phyloP scores from a whole-genome alignment of 768 basidiomycete species.

The Lactarius deliciosus region DNA sequence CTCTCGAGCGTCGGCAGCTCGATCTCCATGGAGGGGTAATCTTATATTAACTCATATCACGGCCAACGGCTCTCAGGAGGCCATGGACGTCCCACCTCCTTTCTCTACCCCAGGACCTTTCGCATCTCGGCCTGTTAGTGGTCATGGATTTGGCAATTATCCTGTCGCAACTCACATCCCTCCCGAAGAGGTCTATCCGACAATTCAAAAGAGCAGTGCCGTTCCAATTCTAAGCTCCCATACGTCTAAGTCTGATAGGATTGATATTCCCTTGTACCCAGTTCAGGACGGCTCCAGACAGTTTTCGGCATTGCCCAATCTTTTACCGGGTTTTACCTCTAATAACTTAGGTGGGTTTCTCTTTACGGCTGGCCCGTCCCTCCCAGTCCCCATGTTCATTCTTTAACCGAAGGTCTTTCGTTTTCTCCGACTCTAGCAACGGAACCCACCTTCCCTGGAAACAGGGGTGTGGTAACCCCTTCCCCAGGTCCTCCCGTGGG shows the following conservation, averaged over 20 bases:
- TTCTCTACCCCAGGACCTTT: slow-evolving; percentile 53
- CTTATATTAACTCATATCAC: slow-evolving; percentile 3
- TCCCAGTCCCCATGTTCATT: slow-evolving; percentile 57
- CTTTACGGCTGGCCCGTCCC: slow-evolving; percentile 28
- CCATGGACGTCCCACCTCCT: slow-evolving; percentile 5
- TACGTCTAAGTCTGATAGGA: not conserved
- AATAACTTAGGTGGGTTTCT: not conserved
- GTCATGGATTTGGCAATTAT: not conserved
- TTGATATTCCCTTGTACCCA: not conserved
- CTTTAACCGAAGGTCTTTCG: slow-evolving; percentile 50
- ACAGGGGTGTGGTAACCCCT: not conserved
- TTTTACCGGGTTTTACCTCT: not conserved
- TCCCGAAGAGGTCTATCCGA: slow-evolving; percentile 26
- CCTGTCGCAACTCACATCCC: slow-evolving; percentile 29
- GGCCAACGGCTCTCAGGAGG: not conserved
- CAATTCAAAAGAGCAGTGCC: not conserved
- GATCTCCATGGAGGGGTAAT: not conserved
- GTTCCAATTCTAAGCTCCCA: not conserved
- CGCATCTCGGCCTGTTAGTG: not conserved
- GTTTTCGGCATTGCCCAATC: not conserved
- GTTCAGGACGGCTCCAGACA: not conserved
- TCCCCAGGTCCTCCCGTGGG: slow-evolving; percentile 2
- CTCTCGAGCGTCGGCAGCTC: not conserved
- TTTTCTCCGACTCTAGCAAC: slow-evolving; percentile 29
- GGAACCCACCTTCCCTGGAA: not conserved